Conservation (phyloP, 371 early-diverging fungal genomes). For the Catenaria anguillulae region DNA sequence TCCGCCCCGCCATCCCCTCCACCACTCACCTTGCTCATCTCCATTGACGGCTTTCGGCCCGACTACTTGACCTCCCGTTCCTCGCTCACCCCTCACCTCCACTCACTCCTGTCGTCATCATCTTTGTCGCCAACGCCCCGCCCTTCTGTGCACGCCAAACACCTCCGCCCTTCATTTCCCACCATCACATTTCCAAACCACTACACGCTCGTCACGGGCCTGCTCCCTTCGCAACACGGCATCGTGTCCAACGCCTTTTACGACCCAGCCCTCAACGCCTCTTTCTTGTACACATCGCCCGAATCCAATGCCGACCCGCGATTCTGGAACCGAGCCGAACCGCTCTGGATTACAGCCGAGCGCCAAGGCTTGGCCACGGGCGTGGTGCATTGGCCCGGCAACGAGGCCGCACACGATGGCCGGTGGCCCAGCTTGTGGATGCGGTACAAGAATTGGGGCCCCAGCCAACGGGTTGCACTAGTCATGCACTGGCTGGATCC, state of each 20-base stretch:
- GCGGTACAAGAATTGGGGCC: conserved; percentile 31
- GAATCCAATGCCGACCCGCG: conserved; percentile 23
- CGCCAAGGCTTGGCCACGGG: conserved; percentile 23
- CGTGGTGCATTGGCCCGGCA: conserved; percentile 83
- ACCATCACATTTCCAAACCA: conserved; percentile 86
- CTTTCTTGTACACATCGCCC: conserved; percentile 58
- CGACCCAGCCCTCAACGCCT: conserved; percentile 52
- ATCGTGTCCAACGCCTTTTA: conserved; percentile 82
- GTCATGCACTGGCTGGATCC: conserved; percentile 62
- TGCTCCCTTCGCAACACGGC: conserved; percentile 82
- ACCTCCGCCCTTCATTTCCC: conserved; percentile 61
- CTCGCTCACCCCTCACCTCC: too few relatives aligned
- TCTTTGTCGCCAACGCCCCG: too few relatives aligned
- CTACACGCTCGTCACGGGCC: conserved; percentile 77
- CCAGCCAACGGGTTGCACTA: conserved; percentile 40
- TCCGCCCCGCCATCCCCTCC: too few relatives aligned
- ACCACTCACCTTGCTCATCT: conserved; percentile 42
- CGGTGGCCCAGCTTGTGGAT: conserved; percentile 47
- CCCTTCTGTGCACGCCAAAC: too few relatives aligned
- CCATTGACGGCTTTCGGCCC: conserved; percentile 78
- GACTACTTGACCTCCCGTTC: conserved; percentile 67
- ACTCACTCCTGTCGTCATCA: too few relatives aligned
- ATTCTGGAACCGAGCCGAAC: conserved; percentile 78
- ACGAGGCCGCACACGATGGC: conserved; percentile 30
- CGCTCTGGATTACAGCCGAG: conserved; percentile 26